phyloP scores from a whole-genome alignment of 2,329 filamentous ascomycete genomes.

The Amauroascus niger region DNA sequence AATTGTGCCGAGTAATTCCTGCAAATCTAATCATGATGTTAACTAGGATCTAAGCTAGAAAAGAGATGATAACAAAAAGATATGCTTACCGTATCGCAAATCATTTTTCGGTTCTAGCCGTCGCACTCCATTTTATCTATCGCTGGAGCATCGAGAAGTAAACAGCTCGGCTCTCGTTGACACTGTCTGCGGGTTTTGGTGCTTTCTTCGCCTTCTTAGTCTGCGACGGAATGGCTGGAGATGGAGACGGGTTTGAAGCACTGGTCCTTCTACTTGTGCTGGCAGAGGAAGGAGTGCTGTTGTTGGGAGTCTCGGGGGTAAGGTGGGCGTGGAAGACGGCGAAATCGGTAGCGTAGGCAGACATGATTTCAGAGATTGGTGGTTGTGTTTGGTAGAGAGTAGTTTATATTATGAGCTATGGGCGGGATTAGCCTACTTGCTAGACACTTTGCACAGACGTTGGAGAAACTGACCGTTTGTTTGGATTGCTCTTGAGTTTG shows the following conservation, averaged over 20 bases:
- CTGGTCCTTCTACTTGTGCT: conserved; percentile 7
- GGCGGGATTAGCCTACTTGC: too few relatives aligned
- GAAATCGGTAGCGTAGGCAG: conserved; percentile 7
- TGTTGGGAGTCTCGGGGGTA: background rate
- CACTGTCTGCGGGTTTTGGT: background rate
- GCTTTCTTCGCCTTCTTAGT: background rate
- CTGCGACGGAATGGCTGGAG: background rate
- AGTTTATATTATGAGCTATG: background rate
- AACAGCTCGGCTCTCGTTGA: conserved; percentile 5
- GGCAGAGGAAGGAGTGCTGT: conserved; percentile 6
- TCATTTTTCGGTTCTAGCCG: background rate
- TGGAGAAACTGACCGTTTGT: background rate
- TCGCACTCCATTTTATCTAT: background rate
- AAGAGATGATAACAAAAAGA: background rate
- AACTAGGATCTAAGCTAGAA: background rate
- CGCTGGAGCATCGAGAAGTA: conserved; percentile 11
- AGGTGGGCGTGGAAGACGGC: background rate
- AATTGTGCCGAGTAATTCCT: background rate
- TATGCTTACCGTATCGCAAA: background rate
- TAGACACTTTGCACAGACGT: background rate
- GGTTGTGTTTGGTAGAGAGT: background rate
- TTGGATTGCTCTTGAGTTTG: background rate
- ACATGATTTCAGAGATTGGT: background rate
- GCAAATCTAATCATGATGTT: background rate
- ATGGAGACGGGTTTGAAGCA: background rate